Conservation (phyloP, 2,329 filamentous ascomycete species). For the Pochonia chlamydosporia region DNA sequence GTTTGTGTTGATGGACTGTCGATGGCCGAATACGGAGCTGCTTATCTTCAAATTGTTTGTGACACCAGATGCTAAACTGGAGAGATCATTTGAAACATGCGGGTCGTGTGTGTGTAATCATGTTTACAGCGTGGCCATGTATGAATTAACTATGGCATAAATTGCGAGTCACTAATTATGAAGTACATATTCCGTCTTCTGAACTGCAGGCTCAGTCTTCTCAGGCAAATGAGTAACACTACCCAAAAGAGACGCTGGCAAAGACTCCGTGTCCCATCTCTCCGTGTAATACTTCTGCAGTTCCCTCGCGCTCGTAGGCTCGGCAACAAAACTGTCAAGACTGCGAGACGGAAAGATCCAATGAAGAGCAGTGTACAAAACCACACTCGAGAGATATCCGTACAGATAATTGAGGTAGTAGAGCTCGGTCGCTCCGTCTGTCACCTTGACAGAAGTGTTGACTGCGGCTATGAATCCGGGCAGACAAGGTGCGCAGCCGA, state of each 20-base stretch:
- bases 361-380: slow-evolving; percentile 26
- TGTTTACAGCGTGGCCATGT: no score
- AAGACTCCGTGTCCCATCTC: not conserved
- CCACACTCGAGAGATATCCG: slow-evolving; percentile 27
- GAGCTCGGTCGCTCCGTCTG: slow-evolving; percentile 30
- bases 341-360: slow-evolving; percentile 18
- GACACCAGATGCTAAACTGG: no score
- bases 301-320: no score
- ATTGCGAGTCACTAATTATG: no score
- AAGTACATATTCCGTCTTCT: not conserved
- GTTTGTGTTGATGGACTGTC: no score
- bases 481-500: slow-evolving; percentile 32
- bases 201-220: not conserved
- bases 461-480: slow-evolving; percentile 37
- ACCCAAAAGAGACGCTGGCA: not conserved
- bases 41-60: no score
- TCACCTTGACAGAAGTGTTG: slow-evolving; percentile 24
- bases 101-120: no score
- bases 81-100: no score
- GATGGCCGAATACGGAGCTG: no score
- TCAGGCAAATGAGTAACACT: not conserved
- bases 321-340: slow-evolving; percentile 24
- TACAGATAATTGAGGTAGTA: slow-evolving; percentile 34
- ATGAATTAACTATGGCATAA: no score
- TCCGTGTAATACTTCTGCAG: no score